A percentile compares a stretch with the other conserved stretches of the same genome.
Conservation (phyloP, 495 filamentous ascomycete species). For the Alectoria sarmentosa region DNA sequence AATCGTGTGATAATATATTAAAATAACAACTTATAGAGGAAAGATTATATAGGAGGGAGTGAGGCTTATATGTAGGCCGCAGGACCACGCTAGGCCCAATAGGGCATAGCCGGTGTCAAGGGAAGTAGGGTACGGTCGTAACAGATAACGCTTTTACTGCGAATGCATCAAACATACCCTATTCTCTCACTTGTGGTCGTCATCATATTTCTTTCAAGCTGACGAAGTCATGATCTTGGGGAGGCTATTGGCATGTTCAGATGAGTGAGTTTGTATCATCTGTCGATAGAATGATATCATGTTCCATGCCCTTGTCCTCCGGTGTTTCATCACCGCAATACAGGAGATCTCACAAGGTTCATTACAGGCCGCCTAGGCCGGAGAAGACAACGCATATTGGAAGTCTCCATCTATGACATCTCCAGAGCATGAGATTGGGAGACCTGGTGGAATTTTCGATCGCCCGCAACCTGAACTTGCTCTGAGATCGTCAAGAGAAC, state of each 20-base stretch:
- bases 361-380: not conserved
- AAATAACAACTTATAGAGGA: too few species aligned
- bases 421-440: constrained; percentile 13
- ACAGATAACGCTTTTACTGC: not conserved
- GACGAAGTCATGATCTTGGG: not conserved
- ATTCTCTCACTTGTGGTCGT: not conserved
- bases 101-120: too few species aligned
- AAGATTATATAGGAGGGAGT: too few species aligned
- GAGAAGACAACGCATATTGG: not conserved
- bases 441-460: constrained; percentile 3
- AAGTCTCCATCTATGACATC: constrained; percentile 8
- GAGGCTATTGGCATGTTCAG: not conserved
- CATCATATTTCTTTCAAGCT: not conserved
- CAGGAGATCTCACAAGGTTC: not conserved
- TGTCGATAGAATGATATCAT: constrained; percentile 13
- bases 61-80: too few species aligned
- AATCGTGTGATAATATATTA: too few species aligned
- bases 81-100: too few species aligned
- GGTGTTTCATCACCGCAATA: not conserved
- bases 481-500: constrained; percentile 14
- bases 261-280: not conserved
- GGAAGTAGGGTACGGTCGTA: too few species aligned
- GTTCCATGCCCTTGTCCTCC: not conserved
- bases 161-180: not conserved
- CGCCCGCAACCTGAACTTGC: constrained; percentile 8